Conservation (phyloP, 768 basidiomycete species). For the Calocera cornea region DNA sequence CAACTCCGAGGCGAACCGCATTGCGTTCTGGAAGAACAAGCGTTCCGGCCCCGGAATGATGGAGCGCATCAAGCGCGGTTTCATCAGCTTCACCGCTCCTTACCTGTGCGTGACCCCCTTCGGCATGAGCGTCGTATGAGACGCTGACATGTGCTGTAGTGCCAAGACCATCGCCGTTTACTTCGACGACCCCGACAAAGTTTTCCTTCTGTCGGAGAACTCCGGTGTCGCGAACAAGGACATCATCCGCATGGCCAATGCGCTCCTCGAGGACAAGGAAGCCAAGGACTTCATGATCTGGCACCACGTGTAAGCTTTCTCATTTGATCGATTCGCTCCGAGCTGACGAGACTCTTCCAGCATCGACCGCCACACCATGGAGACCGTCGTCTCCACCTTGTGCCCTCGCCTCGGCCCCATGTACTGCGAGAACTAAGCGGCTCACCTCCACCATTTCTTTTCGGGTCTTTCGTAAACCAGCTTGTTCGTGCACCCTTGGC, state of each 20-base stretch:
- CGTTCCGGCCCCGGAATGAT: background rate
- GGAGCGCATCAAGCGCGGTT: background rate
- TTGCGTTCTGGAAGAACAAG: background rate
- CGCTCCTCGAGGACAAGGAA: background rate
- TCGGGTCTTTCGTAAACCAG: background rate
- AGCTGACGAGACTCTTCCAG: background rate
- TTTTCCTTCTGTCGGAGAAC: background rate
- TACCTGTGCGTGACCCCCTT: background rate
- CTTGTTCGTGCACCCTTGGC: background rate
- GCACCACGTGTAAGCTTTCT: background rate
- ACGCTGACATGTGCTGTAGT: background rate
- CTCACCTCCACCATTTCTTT: background rate
- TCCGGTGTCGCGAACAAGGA: conserved; percentile 2
- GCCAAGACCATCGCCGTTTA: background rate
- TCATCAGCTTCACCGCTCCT: background rate
- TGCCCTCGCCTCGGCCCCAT: background rate
- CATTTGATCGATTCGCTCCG: background rate
- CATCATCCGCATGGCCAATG: conserved; percentile 3
- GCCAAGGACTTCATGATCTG: background rate
- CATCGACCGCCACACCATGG: conserved; percentile 1
- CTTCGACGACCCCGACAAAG: background rate
- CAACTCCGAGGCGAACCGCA: background rate
- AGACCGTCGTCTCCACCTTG: background rate
- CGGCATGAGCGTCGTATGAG: background rate
- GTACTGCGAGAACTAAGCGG: conserved; percentile 3